Base-by-base conservation (phyloP, 129 eudicot genomes). In the Artemisia annua region DNA sequence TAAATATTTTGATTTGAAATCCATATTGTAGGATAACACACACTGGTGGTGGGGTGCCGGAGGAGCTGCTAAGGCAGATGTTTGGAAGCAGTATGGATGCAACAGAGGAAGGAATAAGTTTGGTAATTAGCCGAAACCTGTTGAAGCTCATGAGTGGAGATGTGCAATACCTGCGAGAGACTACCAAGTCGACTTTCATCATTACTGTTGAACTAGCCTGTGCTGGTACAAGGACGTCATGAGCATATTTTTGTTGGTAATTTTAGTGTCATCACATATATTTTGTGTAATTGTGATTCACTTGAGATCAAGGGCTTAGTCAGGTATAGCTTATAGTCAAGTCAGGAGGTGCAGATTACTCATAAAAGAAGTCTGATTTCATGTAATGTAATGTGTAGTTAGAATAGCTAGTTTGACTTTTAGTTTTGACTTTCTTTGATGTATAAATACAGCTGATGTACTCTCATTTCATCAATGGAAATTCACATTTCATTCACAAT, bases 121-220 rank as follows among this genome's bases (percentile, higher is more conserved):
- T 94, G 53, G 84, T 87, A 15, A 74, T 94, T 62, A 87, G 96
- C 78, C 71, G 98, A 72, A 90, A 88, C 77, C 82, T 90, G 46
- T 85, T 94, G 83, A 94, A 86, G 82, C 91, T 90, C 39, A 94
- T 94, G 98, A 94, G 87, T 49, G 98, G 98, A 66, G 98, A 94
- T 24, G 92, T 94, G 78, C 93, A 88, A 30, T 94, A 90, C 69
- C 78, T 94, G 68, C 80, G 97, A 35, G 92, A 87, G 63, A 92
- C 97, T 0, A 88, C 86, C 1, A 73, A 68, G 66, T 90, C 97
- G 4, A 88, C 97, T 54, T 94, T 94, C 79, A 90, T 94, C 63
- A 78, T 94, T 12, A 53, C 87, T 58, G 83, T 90, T n/a, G 97
- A 94, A 74, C 86, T 93, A 30, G 98, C 98, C 18, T 75, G 79